These are phyloP conservation scores for Linnemannia hyalina DNA, from an alignment of 192 early-diverging fungal species.

Conservation along the genomic window DNA sequence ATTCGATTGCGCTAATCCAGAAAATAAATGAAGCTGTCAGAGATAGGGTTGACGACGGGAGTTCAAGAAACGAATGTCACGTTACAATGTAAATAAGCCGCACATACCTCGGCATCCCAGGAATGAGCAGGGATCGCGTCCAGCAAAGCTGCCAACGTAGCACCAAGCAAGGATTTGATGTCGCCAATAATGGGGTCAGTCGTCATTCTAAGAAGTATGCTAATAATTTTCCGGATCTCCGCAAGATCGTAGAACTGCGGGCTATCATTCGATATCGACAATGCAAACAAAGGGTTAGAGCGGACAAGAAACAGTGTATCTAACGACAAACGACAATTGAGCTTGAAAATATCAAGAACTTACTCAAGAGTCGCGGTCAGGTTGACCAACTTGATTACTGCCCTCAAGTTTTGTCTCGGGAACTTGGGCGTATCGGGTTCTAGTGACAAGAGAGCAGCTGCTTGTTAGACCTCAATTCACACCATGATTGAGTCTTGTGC, in stretches of 20 bases:
- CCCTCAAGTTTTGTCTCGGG: conserved; percentile 35
- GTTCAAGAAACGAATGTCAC: not conserved
- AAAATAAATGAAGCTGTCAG: not conserved
- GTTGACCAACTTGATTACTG: conserved; percentile 34
- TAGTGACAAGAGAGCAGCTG: not conserved
- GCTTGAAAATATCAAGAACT: not conserved
- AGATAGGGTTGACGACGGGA: not conserved
- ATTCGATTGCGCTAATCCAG: conserved; percentile 25
- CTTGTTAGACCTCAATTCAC: not conserved
- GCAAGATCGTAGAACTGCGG: conserved; percentile 30
- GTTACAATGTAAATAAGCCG: not conserved
- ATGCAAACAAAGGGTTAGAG: not conserved
- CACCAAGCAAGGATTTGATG: conserved; percentile 34
- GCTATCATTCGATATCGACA: not conserved
- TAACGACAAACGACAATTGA: not conserved
- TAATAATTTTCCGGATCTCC: conserved; percentile 32
- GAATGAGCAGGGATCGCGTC: conserved; percentile 20
- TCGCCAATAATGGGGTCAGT: conserved; percentile 54
- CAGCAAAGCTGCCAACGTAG: conserved; percentile 31
- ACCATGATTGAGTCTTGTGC: not conserved
- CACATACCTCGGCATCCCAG: conserved; percentile 31
- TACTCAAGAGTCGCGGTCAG: conserved; percentile 47
- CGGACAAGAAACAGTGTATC: not conserved
- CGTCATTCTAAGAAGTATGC: conserved; percentile 37
- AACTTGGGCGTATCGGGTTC: conserved; percentile 32